These are phyloP conservation scores for Piromyces sp. DNA, from an alignment of 192 early-diverging fungal genomes.

Conservation along the genomic window DNA sequence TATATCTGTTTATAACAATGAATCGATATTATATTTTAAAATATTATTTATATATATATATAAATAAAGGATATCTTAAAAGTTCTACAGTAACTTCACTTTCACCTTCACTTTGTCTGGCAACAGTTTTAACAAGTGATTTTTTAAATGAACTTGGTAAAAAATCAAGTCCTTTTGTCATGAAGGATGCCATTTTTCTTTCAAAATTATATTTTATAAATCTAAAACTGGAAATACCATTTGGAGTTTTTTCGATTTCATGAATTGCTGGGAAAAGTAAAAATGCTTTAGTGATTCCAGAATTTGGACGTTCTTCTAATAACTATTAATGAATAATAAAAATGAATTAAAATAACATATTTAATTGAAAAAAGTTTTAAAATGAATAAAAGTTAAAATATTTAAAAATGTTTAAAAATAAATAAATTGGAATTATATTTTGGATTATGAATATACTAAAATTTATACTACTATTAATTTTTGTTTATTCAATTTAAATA, in stretches of 20 bases:
- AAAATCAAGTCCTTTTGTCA: background rate
- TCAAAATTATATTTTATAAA: background rate
- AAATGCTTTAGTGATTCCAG: background rate
- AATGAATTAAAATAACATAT: too few species aligned
- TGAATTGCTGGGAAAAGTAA: background rate
- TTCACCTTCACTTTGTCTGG: background rate
- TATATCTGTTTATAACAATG: too few species aligned
- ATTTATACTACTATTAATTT: too few species aligned
- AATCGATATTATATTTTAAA: too few species aligned
- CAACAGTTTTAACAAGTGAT: background rate
- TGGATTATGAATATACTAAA: too few species aligned
- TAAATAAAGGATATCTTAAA: background rate
- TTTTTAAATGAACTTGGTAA: background rate
- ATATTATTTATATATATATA: background rate
- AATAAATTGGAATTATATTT: too few species aligned
- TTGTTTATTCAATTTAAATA: too few species aligned
- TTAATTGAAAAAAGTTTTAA: too few species aligned
- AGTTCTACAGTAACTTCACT: background rate
- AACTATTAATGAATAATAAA: too few species aligned
- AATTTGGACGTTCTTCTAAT: background rate
- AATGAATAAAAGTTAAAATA: too few species aligned
- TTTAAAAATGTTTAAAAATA: too few species aligned
- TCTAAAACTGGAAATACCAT: background rate
- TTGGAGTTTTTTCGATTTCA: background rate
- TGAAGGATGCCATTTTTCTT: background rate